Evolutionary conservation across 31 red algal species (phyloP), one percentile per base, ranked within the genome.

Genomic region (Endocladia muricata): DNA sequence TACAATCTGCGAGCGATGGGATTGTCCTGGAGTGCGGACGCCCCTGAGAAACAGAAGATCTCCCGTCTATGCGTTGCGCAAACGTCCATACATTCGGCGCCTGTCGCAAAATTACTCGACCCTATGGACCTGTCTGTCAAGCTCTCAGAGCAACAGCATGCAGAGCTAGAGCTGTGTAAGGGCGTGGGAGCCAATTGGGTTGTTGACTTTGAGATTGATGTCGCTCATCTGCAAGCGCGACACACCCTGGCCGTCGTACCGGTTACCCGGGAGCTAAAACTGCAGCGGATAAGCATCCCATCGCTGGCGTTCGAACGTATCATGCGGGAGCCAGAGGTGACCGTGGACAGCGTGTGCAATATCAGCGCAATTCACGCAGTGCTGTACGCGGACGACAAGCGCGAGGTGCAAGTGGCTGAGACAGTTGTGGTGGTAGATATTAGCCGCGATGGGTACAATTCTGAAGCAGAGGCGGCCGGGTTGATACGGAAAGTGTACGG

Each of bases 191-290:
- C 58, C 49, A 37, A 49, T 35, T 82, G 78, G 78, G 32, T 19
- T 36, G 78, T 82, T 5, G 66, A 58, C n/a, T 61, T 82, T 15
- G 78, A 82, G 71, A 55, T 82, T 3, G 78, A 82, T 37, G 78
- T 82, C 2, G 78, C 78, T 1, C 65, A 72, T 29, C 65, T 43
- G 29, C 78, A 82, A 59, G 32, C 38, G 41, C 62, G 66, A 61
- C 56, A 55, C 30, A 47, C 4, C 38, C 65, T 82, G 52, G 51
- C 47, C 15, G 6, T 52, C 7, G 19, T 59, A 26, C 47, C 62
- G 29, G 49, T 66, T 26, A 41, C 15, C 31, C 30, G 70, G 34
- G 64, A 42, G 11, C 48, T 71, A 13, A 55, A 43, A 15, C 11
- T 37, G 0, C 41, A 63, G 52, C 44, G 41, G 28, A 54, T 79